A percentile compares a stretch with the other conserved stretches of the same genome.
Evolutionary conservation across 1,284 basidiomycete genomes (phyloP).

Genomic region (Porodaedalea pini): DNA sequence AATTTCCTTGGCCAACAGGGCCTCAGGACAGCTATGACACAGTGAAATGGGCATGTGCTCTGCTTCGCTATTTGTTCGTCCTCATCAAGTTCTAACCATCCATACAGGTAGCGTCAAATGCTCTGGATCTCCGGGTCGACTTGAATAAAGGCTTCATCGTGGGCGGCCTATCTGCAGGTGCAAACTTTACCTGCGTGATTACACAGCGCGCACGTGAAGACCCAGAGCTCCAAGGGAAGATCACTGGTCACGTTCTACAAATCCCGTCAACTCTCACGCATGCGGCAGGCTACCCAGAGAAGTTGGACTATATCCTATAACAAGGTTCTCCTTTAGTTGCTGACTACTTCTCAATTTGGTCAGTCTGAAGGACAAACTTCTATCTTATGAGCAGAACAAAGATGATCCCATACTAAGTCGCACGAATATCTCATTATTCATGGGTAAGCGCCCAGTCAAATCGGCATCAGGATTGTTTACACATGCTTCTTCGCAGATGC

Average conservation of each 20-base stretch:
- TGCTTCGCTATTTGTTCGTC: background rate
- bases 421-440: conserved; percentile 1
- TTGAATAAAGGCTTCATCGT: conserved; percentile 25
- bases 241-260: conserved; percentile 17
- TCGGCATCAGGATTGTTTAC: conserved; percentile 11
- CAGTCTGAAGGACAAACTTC: conserved; percentile 22
- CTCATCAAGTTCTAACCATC: background rate
- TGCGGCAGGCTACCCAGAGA: conserved; percentile 15
- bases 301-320: background rate
- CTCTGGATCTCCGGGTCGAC: conserved; percentile 14
- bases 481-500: conserved; percentile 18
- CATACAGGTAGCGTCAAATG: conserved; percentile 1
- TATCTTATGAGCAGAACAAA: conserved; percentile 26
- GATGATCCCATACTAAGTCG: conserved; percentile 21
- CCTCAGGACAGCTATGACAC: conserved; percentile 36
- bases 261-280: conserved; percentile 8
- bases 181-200: conserved; percentile 23
- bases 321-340: background rate
- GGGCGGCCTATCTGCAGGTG: conserved; percentile 28
- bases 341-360: background rate
- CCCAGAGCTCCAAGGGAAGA: conserved; percentile 11
- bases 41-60: conserved; percentile 31
- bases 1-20: conserved; percentile 37
- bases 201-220: conserved; percentile 25
- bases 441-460: background rate